Conservation (phyloP, 352 stramenopile genomes). For the Globisporangium ultimum region DNA sequence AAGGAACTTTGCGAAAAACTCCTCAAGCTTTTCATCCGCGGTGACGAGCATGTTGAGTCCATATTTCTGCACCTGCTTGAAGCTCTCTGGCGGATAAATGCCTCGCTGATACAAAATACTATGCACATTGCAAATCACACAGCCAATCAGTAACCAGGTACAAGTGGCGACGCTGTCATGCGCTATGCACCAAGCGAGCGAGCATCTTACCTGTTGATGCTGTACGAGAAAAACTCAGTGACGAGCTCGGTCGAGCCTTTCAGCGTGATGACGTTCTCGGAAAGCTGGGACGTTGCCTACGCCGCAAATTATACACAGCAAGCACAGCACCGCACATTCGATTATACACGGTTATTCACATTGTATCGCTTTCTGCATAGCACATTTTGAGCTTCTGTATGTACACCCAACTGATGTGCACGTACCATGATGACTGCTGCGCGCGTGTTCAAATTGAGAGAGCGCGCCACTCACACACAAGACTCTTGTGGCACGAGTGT, state of each 20-base stretch:
- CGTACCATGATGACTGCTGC: conserved; percentile 1
- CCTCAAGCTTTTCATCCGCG: conserved; percentile 93
- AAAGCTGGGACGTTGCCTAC: conserved; percentile 65
- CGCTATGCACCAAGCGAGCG: too few relatives aligned
- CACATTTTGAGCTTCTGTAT: background rate
- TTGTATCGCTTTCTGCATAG: background rate
- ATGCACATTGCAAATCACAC: background rate
- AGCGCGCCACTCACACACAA: background rate
- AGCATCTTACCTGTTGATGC: conserved; percentile 92
- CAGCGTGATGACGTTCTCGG: conserved; percentile 97
- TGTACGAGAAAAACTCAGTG: conserved; percentile 99
- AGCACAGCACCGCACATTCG: background rate
- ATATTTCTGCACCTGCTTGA: conserved; percentile 97
- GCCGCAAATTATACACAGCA: background rate
- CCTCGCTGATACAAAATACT: conserved; percentile 94
- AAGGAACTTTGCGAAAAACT: conserved; percentile 95
- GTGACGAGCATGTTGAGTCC: conserved; percentile 98
- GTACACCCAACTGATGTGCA: background rate
- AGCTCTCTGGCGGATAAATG: conserved; percentile 99
- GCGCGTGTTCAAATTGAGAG: conserved; percentile 5
- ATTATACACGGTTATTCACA: background rate
- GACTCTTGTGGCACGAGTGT: background rate
- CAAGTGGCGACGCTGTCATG: background rate
- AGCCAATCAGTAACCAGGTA: background rate
- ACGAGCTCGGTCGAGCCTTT: conserved; percentile 98